Conservation (phyloP, 352 stramenopile species). For the Hyaloperonospora arabidopsidis region DNA sequence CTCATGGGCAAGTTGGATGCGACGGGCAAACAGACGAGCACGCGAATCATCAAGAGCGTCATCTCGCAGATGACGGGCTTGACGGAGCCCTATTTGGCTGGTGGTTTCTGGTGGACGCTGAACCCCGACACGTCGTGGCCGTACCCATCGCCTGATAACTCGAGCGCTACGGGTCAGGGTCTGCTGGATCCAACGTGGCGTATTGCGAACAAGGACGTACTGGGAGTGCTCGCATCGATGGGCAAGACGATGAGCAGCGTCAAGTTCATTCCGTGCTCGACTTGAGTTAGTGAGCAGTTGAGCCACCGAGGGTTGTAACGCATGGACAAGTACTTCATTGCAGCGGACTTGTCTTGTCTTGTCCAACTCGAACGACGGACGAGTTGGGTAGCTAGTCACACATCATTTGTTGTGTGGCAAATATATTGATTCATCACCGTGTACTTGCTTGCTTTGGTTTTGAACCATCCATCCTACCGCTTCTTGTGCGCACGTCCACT, state of each 20-base stretch:
- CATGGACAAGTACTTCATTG: slow-evolving; percentile 18
- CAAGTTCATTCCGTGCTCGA: slow-evolving; percentile 60
- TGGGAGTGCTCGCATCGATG: slow-evolving; percentile 54
- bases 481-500: slow-evolving; percentile 40
- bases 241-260: slow-evolving; percentile 51
- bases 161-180: slow-evolving; percentile 43
- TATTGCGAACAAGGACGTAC: slow-evolving; percentile 56
- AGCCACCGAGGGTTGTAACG: neutral
- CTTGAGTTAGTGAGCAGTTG: slow-evolving; percentile 20
- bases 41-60: slow-evolving; percentile 54
- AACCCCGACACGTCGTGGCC: slow-evolving; percentile 76
- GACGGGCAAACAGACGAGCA: slow-evolving; percentile 58
- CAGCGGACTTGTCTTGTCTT: slow-evolving; percentile 20
- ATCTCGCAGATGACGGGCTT: slow-evolving; percentile 55
- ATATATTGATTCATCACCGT: no score
- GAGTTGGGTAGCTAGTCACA: slow-evolving; percentile 28
- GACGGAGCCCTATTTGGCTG: slow-evolving; percentile 42
- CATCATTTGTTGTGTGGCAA: slow-evolving; percentile 1
- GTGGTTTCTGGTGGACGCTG: slow-evolving; percentile 74
- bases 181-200: slow-evolving; percentile 73
- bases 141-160: slow-evolving; percentile 61
- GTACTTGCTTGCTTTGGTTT: neutral
- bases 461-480: slow-evolving; percentile 19
- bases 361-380: slow-evolving; percentile 7
- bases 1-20: slow-evolving; percentile 50